Evolutionary conservation across 192 early-diverging fungal species (phyloP).

Genomic region (Phycomyces blakesleeanus): DNA sequence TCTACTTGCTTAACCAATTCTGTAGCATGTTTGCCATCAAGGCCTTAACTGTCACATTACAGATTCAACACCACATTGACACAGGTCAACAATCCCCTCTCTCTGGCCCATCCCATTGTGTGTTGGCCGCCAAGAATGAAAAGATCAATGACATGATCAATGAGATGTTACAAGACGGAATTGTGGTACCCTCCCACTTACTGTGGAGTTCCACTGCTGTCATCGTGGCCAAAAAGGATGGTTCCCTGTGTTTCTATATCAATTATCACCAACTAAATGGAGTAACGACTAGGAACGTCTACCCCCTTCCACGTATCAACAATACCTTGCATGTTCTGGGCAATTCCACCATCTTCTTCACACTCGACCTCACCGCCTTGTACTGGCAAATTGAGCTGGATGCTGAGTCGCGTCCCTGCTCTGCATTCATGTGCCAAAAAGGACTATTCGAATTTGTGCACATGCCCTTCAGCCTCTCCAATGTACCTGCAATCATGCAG

Average conservation of each 20-base stretch:
- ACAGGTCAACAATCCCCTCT: neutral
- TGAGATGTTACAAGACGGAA: constrained; percentile 23
- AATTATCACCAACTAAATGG: constrained; percentile 43
- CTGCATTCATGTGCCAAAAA: constrained; percentile 35
- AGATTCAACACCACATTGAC: constrained; percentile 1
- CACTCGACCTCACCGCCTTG: neutral
- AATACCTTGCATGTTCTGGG: constrained; percentile 23
- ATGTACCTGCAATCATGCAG: constrained; percentile 55
- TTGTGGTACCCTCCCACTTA: neutral
- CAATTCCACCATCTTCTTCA: constrained; percentile 23
- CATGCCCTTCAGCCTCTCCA: constrained; percentile 61
- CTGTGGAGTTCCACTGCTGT: constrained; percentile 3
- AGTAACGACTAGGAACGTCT: constrained; percentile 32
- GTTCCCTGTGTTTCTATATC: constrained; percentile 1
- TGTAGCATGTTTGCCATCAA: neutral
- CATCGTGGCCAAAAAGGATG: constrained; percentile 1
- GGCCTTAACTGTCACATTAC: neutral
- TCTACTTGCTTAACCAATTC: neutral
- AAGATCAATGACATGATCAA: constrained; percentile 14
- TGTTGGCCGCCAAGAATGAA: constrained; percentile 11
- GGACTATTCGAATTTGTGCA: constrained; percentile 50
- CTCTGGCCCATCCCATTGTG: constrained; percentile 13
- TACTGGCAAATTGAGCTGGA: constrained; percentile 11
- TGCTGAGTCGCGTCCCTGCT: neutral
- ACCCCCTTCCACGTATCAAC: constrained; percentile 43